Percentiles rank a stretch among this genome's conserved stretches.
Conservation (phyloP, 202 grass and related monocot genomes). For the Zoysia matrella region DNA sequence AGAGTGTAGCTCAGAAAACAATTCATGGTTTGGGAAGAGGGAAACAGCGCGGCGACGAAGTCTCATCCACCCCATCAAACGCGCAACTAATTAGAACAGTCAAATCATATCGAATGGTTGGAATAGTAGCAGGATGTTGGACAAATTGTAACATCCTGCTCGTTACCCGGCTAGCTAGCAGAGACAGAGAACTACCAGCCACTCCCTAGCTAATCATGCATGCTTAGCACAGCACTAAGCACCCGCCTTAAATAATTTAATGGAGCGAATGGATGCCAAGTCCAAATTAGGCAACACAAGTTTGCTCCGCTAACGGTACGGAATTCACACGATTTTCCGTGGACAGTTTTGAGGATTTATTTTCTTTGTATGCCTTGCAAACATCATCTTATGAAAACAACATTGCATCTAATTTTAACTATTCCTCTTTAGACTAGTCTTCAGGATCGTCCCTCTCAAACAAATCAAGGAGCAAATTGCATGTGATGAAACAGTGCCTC, state of each 20-base stretch:
- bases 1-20: conserved; percentile 30
- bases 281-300: conserved; percentile 38
- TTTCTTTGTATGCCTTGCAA: conserved; percentile 10
- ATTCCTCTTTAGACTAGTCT: conserved; percentile 5
- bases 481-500: not conserved
- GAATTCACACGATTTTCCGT: conserved; percentile 30
- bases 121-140: not conserved
- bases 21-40: conserved; percentile 2
- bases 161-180: conserved; percentile 16
- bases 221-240: conserved; percentile 23
- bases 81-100: conserved; percentile 31
- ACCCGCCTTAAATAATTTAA: conserved; percentile 27
- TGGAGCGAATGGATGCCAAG: conserved; percentile 9
- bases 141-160: conserved; percentile 1
- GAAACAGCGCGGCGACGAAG: conserved; percentile 10
- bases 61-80: conserved; percentile 60
- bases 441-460: not conserved
- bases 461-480: not conserved
- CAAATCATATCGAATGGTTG: conserved; percentile 37
- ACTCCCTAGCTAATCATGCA: conserved; percentile 18
- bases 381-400: conserved; percentile 37
- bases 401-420: conserved; percentile 22
- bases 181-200: conserved; percentile 1
- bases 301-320: conserved; percentile 50
- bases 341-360: not conserved